Evolutionary conservation across 1,139 yeast species (phyloP), one percentile per base, ranked within the genome.

Genomic region (Saccharomyces hybrid): DNA sequence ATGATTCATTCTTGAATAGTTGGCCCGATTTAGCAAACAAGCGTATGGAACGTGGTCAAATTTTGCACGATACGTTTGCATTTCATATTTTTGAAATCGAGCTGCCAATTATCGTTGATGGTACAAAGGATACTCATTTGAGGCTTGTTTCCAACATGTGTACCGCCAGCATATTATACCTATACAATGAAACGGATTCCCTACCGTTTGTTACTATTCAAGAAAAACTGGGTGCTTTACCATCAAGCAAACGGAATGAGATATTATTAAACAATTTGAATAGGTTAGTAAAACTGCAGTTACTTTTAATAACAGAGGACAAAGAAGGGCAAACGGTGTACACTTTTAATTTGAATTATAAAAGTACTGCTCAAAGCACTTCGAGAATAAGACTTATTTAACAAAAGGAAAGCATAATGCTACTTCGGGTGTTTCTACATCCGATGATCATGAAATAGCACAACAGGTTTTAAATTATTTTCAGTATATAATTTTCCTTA

Each of bases 51-150:
- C 3, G 14, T n/a, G 32, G 38, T 3, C 56, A 50, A 27, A 7
- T 6, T 16, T 27, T 50, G 25, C 25, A 46, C 1, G 20, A 29
- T 13, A 31, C 46, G 20, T 49, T 51, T n/a, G 48, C 47, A 8
- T 29, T 58, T 1, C 66, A 63, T 48, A 34, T 54, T 27, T 26
- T 63, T 8, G 53, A 57, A n/a, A 56, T 63, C 34, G 50, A 55
- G 4, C 56, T 60, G 11, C 63, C 64, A 4, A 54, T 60, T 32
- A 46, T 46, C 11, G 7, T 38, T 13, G 25, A 16, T 16, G 11
- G 5, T 9, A 38, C 25, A 38, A 38, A 4, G 5, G 4, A 16
- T 38, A 38, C 26, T 9, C 44, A 38, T 11, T 16, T 38, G 8
- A 38, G 11, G 11, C 44, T 38, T 3, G 25, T 38, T 38, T 38